Percentiles rank a stretch among this genome's conserved stretches.
Evolutionary conservation across 2,329 filamentous ascomycete genomes (phyloP).

Genomic region (Cytospora piceicola): DNA sequence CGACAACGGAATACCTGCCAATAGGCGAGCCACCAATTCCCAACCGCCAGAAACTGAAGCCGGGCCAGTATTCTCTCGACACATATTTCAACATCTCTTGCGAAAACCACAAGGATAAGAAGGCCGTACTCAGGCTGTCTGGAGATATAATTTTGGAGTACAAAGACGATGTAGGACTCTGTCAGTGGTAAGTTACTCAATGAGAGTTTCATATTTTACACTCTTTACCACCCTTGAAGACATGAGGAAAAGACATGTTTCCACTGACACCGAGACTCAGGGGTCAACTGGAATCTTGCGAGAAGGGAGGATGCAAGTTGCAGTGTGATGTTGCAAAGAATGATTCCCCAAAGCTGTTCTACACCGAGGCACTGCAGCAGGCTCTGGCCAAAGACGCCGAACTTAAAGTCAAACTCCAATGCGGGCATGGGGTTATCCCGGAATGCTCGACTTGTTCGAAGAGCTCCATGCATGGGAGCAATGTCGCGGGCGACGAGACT

Average conservation of each 20-base stretch:
- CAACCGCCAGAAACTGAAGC: not conserved
- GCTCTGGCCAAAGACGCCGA: constrained; percentile 12
- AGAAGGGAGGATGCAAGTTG: constrained; percentile 10
- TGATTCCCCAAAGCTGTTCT: not conserved
- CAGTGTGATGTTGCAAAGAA: not conserved
- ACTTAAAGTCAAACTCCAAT: not conserved
- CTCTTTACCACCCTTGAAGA: no score
- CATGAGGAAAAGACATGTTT: no score
- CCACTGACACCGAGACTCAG: not conserved
- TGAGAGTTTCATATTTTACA: not conserved
- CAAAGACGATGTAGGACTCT: constrained; percentile 6
- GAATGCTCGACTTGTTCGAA: not conserved
- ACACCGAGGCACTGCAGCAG: constrained; percentile 5
- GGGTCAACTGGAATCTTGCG: constrained; percentile 4
- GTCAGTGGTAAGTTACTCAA: constrained; percentile 4
- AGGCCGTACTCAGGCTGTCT: constrained; percentile 5
- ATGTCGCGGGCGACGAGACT: not conserved
- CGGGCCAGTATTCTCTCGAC: constrained; percentile 18
- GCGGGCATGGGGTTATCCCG: not conserved
- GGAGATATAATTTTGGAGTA: constrained; percentile 8
- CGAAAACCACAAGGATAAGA: constrained; percentile 15
- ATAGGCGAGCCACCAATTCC: not conserved
- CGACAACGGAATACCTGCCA: not conserved
- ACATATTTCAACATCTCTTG: constrained; percentile 7
- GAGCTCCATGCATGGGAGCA: not conserved